A percentile compares a stretch with the other conserved stretches of the same genome.
phyloP scores from a whole-genome alignment of 768 basidiomycete species.

The Auriscalpium microsporum region DNA sequence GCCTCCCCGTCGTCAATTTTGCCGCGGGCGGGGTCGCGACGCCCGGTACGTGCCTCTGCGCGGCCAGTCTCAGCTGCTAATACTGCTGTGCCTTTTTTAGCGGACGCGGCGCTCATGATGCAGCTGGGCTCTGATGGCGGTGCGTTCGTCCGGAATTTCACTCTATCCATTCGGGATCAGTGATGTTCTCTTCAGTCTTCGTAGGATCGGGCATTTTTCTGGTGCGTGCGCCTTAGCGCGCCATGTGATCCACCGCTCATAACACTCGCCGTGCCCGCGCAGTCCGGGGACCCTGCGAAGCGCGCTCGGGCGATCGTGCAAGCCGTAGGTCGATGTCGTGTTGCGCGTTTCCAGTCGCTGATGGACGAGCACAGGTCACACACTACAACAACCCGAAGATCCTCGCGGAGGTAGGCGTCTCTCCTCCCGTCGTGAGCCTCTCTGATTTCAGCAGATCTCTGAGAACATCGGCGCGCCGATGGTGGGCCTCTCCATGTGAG shows the following conservation, averaged over 20 bases:
- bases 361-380: conserved; percentile 50
- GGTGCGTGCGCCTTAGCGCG: conserved; percentile 34
- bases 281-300: conserved; percentile 91
- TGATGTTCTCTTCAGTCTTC: conserved; percentile 54
- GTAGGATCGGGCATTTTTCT: conserved; percentile 98
- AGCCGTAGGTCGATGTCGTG: conserved; percentile 46
- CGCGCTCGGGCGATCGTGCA: conserved; percentile 94
- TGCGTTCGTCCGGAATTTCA: conserved; percentile 27
- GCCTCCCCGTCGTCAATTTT: conserved; percentile 93
- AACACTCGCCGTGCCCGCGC: conserved; percentile 4
- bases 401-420: conserved; percentile 63
- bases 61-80: conserved; percentile 1
- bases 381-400: conserved; percentile 93
- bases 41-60: conserved; percentile 46
- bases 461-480: conserved; percentile 85
- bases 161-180: conserved; percentile 1
- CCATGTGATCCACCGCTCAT: neutral
- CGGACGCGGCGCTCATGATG: conserved; percentile 99
- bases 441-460: conserved; percentile 42
- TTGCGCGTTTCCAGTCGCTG: conserved; percentile 3
- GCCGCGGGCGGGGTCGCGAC: conserved; percentile 92
- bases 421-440: neutral
- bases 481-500: conserved; percentile 84
- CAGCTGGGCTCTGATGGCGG: conserved; percentile 95
- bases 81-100: conserved; percentile 27